Evolutionary conservation across 805 yeast species (phyloP).

Genomic region (Ogataea dorogensis): DNA sequence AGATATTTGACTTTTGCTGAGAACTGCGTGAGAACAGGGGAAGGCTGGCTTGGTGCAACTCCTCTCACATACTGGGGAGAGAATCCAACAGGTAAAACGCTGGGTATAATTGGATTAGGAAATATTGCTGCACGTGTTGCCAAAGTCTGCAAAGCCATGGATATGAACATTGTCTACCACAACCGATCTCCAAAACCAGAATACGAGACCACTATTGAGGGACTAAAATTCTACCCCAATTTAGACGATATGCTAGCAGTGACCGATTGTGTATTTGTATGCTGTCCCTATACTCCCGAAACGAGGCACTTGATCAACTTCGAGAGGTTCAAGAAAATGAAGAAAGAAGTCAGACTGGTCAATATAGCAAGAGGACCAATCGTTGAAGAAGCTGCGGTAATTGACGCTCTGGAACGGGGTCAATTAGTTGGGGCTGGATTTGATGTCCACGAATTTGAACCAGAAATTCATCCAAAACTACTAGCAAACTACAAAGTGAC

Average conservation of each 20-base stretch:
- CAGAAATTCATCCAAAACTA: conserved; percentile 34
- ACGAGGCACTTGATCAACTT: conserved; percentile 38
- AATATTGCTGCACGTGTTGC: conserved; percentile 46
- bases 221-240: conserved; percentile 28
- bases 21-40: conserved; percentile 35
- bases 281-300: conserved; percentile 39
- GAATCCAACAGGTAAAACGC: conserved; percentile 41
- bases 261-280: conserved; percentile 35
- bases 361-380: conserved; percentile 43
- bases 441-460: conserved; percentile 45
- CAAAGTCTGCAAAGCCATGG: conserved; percentile 40
- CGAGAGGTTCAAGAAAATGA: conserved; percentile 33
- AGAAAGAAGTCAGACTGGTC: conserved; percentile 30
- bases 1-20: conserved; percentile 39
- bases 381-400: conserved; percentile 39
- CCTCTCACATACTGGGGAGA: conserved; percentile 35
- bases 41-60: conserved; percentile 32
- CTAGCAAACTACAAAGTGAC: conserved; percentile 37
- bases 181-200: conserved; percentile 36
- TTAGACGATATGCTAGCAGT: conserved; percentile 30
- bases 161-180: conserved; percentile 43
- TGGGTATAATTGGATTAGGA: conserved; percentile 49
- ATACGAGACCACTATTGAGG: conserved; percentile 34
- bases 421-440: conserved; percentile 43
- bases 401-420: conserved; percentile 40